A percentile compares a stretch with the other conserved stretches of the same genome.
phyloP scores from a whole-genome alignment of 139 green algal species.

The Chlorella sorokiniana region DNA sequence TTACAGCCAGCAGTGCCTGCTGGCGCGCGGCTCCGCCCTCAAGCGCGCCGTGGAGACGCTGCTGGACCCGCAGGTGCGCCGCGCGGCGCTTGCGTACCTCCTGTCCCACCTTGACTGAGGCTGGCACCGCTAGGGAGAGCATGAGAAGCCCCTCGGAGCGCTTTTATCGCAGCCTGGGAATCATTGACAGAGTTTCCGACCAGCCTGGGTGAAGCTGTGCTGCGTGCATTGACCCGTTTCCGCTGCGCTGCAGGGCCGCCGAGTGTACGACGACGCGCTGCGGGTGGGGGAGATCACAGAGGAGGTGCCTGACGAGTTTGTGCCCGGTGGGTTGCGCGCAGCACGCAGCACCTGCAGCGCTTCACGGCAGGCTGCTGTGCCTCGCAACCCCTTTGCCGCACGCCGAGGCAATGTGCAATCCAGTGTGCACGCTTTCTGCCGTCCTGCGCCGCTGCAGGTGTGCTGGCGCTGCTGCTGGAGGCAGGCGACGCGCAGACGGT shows the following conservation, averaged over 20 bases:
- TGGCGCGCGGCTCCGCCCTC: conserved; percentile 28
- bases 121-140: no score
- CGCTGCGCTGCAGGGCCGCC: neutral
- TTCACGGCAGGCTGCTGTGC: neutral
- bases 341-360: neutral
- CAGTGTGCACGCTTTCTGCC: no score
- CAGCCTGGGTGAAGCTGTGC: neutral
- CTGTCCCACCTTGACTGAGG: no score
- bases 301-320: conserved; percentile 38
- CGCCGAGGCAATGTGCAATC: no score
- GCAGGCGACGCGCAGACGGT: conserved; percentile 31
- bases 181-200: no score
- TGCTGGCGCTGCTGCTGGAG: conserved; percentile 50
- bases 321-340: conserved; percentile 8
- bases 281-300: conserved; percentile 30
- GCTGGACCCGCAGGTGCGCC: conserved; percentile 8
- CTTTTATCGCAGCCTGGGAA: no score
- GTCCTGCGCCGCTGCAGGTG: conserved; percentile 13
- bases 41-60: conserved; percentile 40
- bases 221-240: neutral
- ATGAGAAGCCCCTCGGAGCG: no score
- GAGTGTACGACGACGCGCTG: conserved; percentile 39
- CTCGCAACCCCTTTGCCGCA: neutral
- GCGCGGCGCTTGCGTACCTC: no score
- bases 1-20: conserved; percentile 37